Base-by-base conservation (phyloP, 805 yeast genomes). In the Candida lessepsii region DNA sequence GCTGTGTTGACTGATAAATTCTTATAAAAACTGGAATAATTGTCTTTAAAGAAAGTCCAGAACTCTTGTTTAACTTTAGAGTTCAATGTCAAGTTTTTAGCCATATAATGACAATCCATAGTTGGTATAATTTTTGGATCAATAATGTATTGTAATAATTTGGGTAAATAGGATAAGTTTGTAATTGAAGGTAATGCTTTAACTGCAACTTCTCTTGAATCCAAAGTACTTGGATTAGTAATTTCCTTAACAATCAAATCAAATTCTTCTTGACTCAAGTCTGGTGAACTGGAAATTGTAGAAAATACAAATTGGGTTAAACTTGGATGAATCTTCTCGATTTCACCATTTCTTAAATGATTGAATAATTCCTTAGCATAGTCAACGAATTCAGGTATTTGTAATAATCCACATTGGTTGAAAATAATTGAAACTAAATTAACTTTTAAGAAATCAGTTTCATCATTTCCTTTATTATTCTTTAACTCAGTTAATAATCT, bases 91-190 rank as follows among this genome's bases (percentile, higher is more conserved):
- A 81, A 61, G 18, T 75, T 57, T 7, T 52, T 55, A 2, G 75
- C 73, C 37, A 80, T 60, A 52, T 72, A 76, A 50, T 76, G 78
- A 14, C 75, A 67, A 51, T 81, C 84, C 82, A 81, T 82, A 17
- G 67, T 68, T 0, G 79, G 78, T 25, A 81, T 67, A 27, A 64
- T 54, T 2, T 69, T 67, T 9, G 62, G 61, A 26, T 75, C 65
- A 30, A 70, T 53, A 23, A 78, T 55, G 42, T 69, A 50, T 0
- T 49, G 56, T n/a, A 79, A 48, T 35, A 76, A 58, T 35, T 54
- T 53, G n/a, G 58, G 50, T 18, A 76, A 60, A 20, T 67, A 61
- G 10, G 57, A 61, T 8, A 54, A 50, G 21, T 67, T 64, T 26
- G 61, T 48, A 15, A 73, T 63, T 13, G 63, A 56, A 1, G 86